Base-by-base conservation (phyloP, 1,284 basidiomycete genomes). In the Trichosporon sp. region DNA sequence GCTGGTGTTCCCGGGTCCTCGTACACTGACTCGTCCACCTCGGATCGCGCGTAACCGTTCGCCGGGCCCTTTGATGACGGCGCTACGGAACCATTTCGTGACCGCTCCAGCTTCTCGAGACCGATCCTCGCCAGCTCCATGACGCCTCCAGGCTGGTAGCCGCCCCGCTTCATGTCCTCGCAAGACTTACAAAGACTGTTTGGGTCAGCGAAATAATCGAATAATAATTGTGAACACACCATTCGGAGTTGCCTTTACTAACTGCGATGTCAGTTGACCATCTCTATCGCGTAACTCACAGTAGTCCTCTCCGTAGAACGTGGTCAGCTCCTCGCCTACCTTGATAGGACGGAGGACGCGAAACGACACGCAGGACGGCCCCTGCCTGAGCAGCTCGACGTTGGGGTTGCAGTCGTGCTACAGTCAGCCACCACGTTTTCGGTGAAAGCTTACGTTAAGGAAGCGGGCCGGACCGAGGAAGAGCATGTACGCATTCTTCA, bases 381-480 rank as follows among this genome's bases (percentile, higher is more conserved):
- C 79, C 40, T 79, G 78, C 38, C 79, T 66, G 8, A 79, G 74
- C 21, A 84, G 71, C 71, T 82, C 79, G 46, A 83, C 82, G 70
- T 84, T 84, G 4, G 83, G 83, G 12, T 78, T 71, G 71, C 83
- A 84, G 70, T 84, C 83, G 66, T 84, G 83, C 81, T 83, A 48
- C 1, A 1, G 66, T 63, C 37, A 68, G 66, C 51, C 14, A 35
- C 63, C n/a, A 26, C 26, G 26, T 26, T n/a, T 7, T 26, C 8
- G 31, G 2, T 26, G 31, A 2, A 35, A 6, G 77, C 81, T 72
- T 68, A 83, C 82, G 70, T 84, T 84, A 54, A 84, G 71, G 66
- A 84, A 84, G 26, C 83, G 75, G 0, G 83, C 83, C 0, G 83
- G 83, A n/a, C 83, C 83, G 1, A 84, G 77, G 74, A 83, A 84